Evolutionary conservation across 1,284 basidiomycete genomes (phyloP), one percentile per base, ranked within the genome.

Genomic region (Microbotryum scabiosae): DNA sequence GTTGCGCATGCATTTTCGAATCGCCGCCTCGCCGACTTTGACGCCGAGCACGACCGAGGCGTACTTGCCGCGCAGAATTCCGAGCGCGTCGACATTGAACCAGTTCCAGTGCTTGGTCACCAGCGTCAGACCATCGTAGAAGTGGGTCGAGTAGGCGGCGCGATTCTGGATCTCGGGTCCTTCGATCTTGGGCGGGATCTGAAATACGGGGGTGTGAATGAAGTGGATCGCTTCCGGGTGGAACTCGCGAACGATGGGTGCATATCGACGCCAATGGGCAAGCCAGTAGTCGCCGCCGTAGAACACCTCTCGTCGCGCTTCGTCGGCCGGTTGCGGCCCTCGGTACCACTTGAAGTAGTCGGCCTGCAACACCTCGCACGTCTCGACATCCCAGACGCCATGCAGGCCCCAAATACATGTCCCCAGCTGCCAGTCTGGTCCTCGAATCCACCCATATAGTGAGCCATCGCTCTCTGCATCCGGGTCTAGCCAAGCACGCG

Each of bases 181-280:
- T 7, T 59, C 56, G 50, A 72, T 66, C 25, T 55, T 56, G 10
- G 71, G 71, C 47, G 71, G 71, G 8, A 70, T 80, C 5, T 86
- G 85, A 74, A 97, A 96, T 0, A 98, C 93, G 3, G 93, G 89
- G 0, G 91, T 88, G 69, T 96, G 89, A 47, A 97, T 80, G 74
- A 97, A 97, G 59, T 87, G 80, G 69, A 98, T 93, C 1, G 90
- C 84, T 67, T 89, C 86, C 0, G 85, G 85, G 71, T 97, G 93
- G 2, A 83, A 76, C 2, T 74, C 67, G 2, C 92, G 83, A 51
- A 97, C 84, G 18, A 84, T 80, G 1, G 74, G 70, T 2, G 83
- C 78, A 69, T 85, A 97, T 4, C 76, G 74, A 28, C 82, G 75
- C 78, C 85, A 88, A 73, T 93, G 88, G 1, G 86, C 81, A 5